phyloP scores from a whole-genome alignment of 129 eudicot species.

The Solidago caesia region DNA sequence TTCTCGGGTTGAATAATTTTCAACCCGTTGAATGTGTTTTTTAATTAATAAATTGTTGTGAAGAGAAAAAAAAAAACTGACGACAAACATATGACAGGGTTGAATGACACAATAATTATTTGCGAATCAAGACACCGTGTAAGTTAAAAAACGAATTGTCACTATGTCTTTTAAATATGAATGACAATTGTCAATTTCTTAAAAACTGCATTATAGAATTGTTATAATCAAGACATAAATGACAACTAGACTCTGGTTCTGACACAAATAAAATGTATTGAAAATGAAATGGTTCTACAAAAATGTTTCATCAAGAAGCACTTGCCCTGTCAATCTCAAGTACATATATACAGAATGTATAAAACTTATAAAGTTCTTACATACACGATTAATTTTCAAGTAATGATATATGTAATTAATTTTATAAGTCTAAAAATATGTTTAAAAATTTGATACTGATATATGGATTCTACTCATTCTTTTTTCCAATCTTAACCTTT shows the following conservation, averaged over 20 bases:
- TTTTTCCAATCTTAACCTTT: no score
- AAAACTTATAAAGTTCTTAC: no score
- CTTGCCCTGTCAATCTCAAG: neutral
- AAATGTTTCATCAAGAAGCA: no score
- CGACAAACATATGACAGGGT: slow-evolving; percentile 14
- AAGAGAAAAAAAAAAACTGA: neutral
- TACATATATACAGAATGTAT: neutral
- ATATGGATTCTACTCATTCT: no score
- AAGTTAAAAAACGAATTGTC: slow-evolving; percentile 23
- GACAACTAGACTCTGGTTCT: neutral
- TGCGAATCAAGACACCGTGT: slow-evolving; percentile 20
- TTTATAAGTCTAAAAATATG: no score
- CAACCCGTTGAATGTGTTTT: no score
- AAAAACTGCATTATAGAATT: neutral
- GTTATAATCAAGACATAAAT: neutral
- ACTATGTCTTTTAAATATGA: slow-evolving; percentile 10
- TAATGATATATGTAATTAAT: no score
- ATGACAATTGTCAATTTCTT: slow-evolving; percentile 2
- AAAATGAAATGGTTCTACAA: neutral
- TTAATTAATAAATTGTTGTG: no score
- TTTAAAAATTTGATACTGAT: no score
- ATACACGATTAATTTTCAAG: no score
- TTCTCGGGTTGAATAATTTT: no score
- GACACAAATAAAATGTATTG: neutral
- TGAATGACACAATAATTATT: slow-evolving; percentile 5